Base-by-base conservation (phyloP, 495 filamentous ascomycete species). In the Neurospora sp. region DNA sequence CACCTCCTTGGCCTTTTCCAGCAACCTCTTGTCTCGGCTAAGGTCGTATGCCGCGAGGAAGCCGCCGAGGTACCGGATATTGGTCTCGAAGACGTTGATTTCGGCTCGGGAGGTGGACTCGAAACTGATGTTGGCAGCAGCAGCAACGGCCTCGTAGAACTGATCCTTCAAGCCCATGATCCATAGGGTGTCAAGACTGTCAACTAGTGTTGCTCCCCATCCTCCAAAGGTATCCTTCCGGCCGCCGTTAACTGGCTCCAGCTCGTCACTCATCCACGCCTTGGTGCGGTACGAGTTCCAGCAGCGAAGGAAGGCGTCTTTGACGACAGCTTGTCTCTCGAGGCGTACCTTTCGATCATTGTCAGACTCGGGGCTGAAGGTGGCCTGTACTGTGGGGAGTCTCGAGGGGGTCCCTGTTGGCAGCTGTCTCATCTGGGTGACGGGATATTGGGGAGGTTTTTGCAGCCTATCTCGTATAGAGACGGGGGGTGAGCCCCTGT, bases 201-300 rank as follows among this genome's bases (percentile, higher is more conserved):
- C 96, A 5, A 99, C 93, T 70, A 99, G 81, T 0, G 95, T 97
- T 9, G 94, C 96, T 19, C 90, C 94, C 96, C 96, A 99, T 21
- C 92, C 93, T 74, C 91, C 93, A 82, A 98, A 98, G 89, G 94
- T 13, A 86, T 89, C 80, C 89, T 83, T n/a, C 76, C 79, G 43
- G 74, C 85, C 70, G 79, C 89, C 75, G 78, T 86, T 24, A 5
- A 92, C 78, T 2, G 94, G 94, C 28, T 83, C 83, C 15, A 96
- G 80, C 78, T 97, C 94, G 78, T 97, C 94, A 73, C 88, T 86
- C 73, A 90, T 81, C 90, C 93, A 96, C 5, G 94, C 94, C 78
- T 89, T 82, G 7, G 85, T 79, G 78, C 89, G 92, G 77, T 97
- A 97, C 69, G 91, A 89, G 43, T 86, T 85, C 93, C 94, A 97